Evolutionary conservation across 2,329 filamentous ascomycete genomes (phyloP).

Genomic region (Lachnellula hyalina): DNA sequence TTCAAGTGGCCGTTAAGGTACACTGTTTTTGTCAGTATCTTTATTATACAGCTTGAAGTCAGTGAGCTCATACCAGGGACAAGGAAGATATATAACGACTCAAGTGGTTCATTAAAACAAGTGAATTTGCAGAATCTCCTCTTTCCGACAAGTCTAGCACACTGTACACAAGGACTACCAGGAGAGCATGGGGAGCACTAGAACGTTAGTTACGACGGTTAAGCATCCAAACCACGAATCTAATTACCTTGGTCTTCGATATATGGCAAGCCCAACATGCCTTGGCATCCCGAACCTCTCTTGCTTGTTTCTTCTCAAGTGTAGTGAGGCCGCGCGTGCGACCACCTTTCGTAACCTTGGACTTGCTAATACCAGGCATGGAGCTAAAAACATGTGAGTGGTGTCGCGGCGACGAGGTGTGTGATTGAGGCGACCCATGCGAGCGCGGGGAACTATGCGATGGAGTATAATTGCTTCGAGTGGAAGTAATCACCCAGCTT

Average conservation of each 20-base stretch:
- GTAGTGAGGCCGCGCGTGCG: conserved; percentile 25
- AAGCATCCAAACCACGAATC: not conserved
- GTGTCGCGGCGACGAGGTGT: conserved; percentile 15
- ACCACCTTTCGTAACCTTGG: conserved; percentile 23
- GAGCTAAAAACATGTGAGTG: conserved; percentile 27
- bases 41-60: not conserved
- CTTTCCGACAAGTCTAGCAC: conserved; percentile 26
- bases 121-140: conserved; percentile 29
- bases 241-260: conserved; percentile 28
- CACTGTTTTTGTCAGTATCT: conserved; percentile 15
- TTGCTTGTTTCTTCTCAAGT: conserved; percentile 28
- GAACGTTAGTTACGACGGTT: not conserved
- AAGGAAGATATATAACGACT: conserved; percentile 26
- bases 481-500: conserved; percentile 21
- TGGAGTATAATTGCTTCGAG: conserved; percentile 5
- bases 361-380: conserved; percentile 17
- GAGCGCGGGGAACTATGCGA: conserved; percentile 20
- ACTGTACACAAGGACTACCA: conserved; percentile 29
- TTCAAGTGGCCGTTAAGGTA: conserved; percentile 28
- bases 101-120: conserved; percentile 31
- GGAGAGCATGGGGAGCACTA: conserved; percentile 30
- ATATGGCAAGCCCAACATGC: conserved; percentile 33
- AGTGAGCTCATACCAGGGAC: conserved; percentile 21
- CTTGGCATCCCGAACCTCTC: conserved; percentile 28
- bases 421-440: conserved; percentile 8